Evolutionary conservation across 371 early-diverging fungal species (phyloP).

Genomic region (Sporodiniella umbellata): DNA sequence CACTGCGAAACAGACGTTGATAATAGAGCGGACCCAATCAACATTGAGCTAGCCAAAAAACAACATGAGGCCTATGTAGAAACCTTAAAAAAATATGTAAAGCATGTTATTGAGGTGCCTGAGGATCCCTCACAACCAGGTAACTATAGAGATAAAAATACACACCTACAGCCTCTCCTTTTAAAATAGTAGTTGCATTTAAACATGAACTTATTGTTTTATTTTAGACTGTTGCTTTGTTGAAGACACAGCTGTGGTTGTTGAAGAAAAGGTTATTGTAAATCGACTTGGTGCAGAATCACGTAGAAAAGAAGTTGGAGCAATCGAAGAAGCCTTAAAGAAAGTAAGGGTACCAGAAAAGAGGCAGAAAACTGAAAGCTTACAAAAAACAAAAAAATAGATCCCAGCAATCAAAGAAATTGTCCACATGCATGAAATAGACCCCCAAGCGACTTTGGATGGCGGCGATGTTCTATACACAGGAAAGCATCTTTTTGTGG

Average conservation of each 20-base stretch:
- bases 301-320: constrained; percentile 25
- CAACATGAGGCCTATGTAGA: constrained; percentile 27
- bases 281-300: constrained; percentile 24
- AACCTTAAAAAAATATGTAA: constrained; percentile 15
- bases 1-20: constrained; percentile 21
- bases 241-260: constrained; percentile 33
- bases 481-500: constrained; percentile 30
- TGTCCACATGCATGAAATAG: constrained; percentile 18
- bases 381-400: too few relatives aligned
- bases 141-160: too few relatives aligned
- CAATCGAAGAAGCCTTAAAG: constrained; percentile 15
- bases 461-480: constrained; percentile 36
- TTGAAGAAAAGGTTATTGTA: constrained; percentile 19
- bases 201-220: neutral
- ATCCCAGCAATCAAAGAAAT: constrained; percentile 15
- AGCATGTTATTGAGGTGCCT: constrained; percentile 15
- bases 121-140: constrained; percentile 25
- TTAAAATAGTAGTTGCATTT: neutral
- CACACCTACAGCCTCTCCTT: too few relatives aligned
- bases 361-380: too few relatives aligned
- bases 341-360: constrained; percentile 1
- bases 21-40: constrained; percentile 15
- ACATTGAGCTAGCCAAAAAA: constrained; percentile 15
- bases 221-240: constrained; percentile 31
- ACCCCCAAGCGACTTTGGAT: constrained; percentile 26